Evolutionary conservation across 768 basidiomycete genomes (phyloP).

Genomic region (Mycena rosella): DNA sequence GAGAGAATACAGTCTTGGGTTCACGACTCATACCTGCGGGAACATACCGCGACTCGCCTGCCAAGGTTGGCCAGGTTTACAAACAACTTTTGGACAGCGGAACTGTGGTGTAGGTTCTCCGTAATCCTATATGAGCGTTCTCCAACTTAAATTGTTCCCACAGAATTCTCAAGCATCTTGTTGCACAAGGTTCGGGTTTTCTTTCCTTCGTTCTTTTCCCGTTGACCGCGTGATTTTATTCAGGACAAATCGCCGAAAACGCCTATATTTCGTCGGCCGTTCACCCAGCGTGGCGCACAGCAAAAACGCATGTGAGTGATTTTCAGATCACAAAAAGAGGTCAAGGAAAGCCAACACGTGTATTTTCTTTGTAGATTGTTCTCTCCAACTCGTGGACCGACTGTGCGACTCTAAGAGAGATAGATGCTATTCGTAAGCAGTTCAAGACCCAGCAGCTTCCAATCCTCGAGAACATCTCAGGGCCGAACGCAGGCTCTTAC

Average conservation of each 20-base stretch:
- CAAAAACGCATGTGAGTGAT: slow-evolving; percentile 51
- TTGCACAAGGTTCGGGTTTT: slow-evolving; percentile 38
- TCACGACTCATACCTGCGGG: slow-evolving; percentile 36
- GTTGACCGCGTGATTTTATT: too few species aligned
- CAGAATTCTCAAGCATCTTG: slow-evolving; percentile 18
- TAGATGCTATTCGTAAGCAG: slow-evolving; percentile 33
- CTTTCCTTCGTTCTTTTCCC: too few species aligned
- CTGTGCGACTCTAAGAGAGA: slow-evolving; percentile 27
- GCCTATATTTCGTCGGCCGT: slow-evolving; percentile 46
- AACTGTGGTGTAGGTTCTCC: slow-evolving; percentile 27
- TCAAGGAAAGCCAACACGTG: too few species aligned
- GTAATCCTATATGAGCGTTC: too few species aligned
- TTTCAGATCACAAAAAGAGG: not conserved
- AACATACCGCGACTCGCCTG: slow-evolving; percentile 33
- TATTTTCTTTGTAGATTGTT: slow-evolving; percentile 26
- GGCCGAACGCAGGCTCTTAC: not conserved
- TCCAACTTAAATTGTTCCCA: too few species aligned
- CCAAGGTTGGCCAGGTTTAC: slow-evolving; percentile 38
- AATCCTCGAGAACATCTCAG: slow-evolving; percentile 38
- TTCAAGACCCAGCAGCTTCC: slow-evolving; percentile 45
- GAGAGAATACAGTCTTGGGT: slow-evolving; percentile 30
- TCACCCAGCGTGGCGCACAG: slow-evolving; percentile 50
- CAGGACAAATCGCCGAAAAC: slow-evolving; percentile 49
- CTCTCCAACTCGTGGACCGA: slow-evolving; percentile 37
- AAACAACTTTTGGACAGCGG: slow-evolving; percentile 38